Evolutionary conservation across 23 red algal species (phyloP).

Genomic region (Gracilaria domingensis): DNA sequence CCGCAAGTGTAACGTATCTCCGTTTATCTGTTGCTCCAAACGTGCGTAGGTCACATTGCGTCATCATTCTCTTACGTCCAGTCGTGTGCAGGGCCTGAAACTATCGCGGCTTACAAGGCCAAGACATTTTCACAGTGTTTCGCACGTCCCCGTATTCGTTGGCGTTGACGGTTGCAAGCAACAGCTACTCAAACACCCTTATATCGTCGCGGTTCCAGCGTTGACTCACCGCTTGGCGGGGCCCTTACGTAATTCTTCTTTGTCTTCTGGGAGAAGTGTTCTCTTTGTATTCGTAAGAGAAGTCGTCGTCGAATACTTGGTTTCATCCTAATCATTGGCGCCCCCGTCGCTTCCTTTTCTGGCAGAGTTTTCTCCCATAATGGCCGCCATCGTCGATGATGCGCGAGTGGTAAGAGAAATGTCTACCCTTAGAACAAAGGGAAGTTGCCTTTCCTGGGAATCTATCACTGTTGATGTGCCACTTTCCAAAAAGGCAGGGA

Average conservation of each 20-base stretch:
- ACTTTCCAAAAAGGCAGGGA: conserved; percentile 2
- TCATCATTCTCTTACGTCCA: too few species aligned
- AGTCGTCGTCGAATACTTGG: background rate
- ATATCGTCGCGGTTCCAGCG: too few species aligned
- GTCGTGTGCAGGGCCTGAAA: too few species aligned
- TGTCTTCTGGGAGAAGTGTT: too few species aligned
- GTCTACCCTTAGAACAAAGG: background rate
- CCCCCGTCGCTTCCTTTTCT: background rate
- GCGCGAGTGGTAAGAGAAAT: background rate
- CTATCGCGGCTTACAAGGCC: too few species aligned
- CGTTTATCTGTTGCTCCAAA: background rate
- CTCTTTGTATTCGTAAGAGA: background rate
- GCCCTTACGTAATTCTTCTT: background rate
- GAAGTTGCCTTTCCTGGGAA: conserved; percentile 31
- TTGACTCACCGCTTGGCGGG: background rate
- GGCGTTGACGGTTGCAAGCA: background rate
- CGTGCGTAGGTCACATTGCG: background rate
- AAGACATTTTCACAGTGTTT: background rate
- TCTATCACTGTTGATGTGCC: conserved; percentile 24
- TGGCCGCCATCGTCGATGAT: background rate
- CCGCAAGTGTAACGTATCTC: background rate
- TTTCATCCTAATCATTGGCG: background rate
- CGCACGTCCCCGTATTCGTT: background rate
- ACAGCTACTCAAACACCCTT: background rate
- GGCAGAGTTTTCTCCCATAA: background rate